Conservation (phyloP, 2,329 filamentous ascomycete genomes). For the Colletotrichum aenigma region DNA sequence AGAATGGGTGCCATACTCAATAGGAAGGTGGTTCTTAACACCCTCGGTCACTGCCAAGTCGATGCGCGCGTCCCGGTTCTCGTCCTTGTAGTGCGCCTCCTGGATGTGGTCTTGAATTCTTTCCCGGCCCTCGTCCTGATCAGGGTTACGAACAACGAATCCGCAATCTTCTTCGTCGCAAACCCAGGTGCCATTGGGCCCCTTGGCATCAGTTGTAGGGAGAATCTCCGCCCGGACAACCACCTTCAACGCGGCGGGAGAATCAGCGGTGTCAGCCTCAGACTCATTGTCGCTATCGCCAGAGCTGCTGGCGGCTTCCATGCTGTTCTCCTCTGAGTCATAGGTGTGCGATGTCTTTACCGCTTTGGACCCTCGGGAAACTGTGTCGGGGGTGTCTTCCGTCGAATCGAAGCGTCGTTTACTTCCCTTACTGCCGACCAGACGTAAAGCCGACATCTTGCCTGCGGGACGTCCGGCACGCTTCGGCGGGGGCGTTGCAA, state of each 20-base stretch:
- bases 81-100: constrained; percentile 51
- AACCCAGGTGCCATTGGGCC: constrained; percentile 67
- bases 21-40: constrained; percentile 55
- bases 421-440: constrained; percentile 33
- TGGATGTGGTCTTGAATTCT: constrained; percentile 65
- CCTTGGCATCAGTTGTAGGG: constrained; percentile 53
- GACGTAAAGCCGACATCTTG: constrained; percentile 50
- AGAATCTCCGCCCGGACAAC: constrained; percentile 54
- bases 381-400: constrained; percentile 40
- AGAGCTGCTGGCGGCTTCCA: constrained; percentile 31
- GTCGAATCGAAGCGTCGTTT: constrained; percentile 49
- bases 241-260: constrained; percentile 38
- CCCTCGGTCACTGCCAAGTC: constrained; percentile 62
- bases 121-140: constrained; percentile 56
- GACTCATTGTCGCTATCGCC: constrained; percentile 27
- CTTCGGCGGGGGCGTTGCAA: constrained; percentile 4
- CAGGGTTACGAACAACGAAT: constrained; percentile 67
- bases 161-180: constrained; percentile 69
- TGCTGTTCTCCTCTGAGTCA: constrained; percentile 33
- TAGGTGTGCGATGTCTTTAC: constrained; percentile 37
- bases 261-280: constrained; percentile 3
- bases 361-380: constrained; percentile 35
- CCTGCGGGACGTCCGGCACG: constrained; percentile 39
- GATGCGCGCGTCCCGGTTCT: constrained; percentile 54
- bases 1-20: constrained; percentile 55